Conservation (phyloP, 2,329 filamentous ascomycete genomes). For the Penicillium sp. region DNA sequence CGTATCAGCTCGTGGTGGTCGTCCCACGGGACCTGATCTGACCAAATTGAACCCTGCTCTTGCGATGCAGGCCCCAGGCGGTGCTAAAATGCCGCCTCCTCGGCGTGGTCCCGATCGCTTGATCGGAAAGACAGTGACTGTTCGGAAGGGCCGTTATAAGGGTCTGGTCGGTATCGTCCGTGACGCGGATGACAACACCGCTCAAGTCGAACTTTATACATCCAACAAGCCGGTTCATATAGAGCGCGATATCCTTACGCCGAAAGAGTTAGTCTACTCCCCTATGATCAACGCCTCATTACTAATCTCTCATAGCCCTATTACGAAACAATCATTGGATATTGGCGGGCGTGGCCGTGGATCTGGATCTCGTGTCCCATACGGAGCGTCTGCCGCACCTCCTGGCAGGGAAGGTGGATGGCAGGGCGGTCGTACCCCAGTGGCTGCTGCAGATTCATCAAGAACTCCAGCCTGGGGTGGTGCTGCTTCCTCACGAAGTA, state of each 20-base stretch:
- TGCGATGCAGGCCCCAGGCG: conserved; percentile 66
- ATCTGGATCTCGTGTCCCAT: conserved; percentile 48
- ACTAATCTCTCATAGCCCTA: conserved; percentile 43
- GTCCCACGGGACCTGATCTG: conserved; percentile 76
- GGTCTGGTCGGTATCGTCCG: conserved; percentile 94
- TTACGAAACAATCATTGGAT: conserved; percentile 78
- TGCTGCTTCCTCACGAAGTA: conserved; percentile 62
- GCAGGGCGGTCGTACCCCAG: conserved; percentile 71
- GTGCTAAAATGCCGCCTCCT: conserved; percentile 68
- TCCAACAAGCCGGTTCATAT: conserved; percentile 91
- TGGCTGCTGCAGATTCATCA: conserved; percentile 63
- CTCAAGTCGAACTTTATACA: conserved; percentile 89
- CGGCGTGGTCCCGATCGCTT: conserved; percentile 78
- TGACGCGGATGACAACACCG: conserved; percentile 83
- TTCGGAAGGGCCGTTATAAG: conserved; percentile 87
- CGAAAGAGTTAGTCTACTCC: conserved; percentile 72
- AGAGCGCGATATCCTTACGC: conserved; percentile 76
- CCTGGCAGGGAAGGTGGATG: conserved; percentile 57
- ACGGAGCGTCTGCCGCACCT: conserved; percentile 51
- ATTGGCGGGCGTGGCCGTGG: conserved; percentile 60
- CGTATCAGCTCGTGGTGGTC: conserved; percentile 90
- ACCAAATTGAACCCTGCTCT: conserved; percentile 91
- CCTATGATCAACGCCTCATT: conserved; percentile 7
- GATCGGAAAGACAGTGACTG: conserved; percentile 88
- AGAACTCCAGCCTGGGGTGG: conserved; percentile 77